Evolutionary conservation across 192 early-diverging fungal species (phyloP).

Genomic region (Linnemannia exigua): DNA sequence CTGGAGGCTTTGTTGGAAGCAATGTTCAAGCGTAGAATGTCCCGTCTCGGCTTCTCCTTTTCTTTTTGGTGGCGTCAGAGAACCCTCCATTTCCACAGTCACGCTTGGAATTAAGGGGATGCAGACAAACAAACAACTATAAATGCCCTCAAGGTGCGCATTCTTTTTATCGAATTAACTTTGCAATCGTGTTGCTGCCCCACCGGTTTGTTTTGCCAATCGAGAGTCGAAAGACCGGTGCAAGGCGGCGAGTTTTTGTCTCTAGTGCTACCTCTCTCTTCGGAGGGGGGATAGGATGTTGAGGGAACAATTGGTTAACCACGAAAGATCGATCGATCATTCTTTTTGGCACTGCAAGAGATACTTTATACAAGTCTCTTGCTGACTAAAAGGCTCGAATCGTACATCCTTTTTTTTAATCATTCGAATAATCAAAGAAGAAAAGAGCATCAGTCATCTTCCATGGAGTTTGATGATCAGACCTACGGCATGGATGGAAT

Average conservation of each 20-base stretch:
- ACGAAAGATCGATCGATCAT: conserved; percentile 25
- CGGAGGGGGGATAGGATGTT: not conserved
- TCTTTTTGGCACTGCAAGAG: conserved; percentile 3
- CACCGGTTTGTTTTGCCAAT: conserved; percentile 24
- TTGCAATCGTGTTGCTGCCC: conserved; percentile 43
- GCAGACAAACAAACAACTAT: not conserved
- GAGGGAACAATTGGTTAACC: conserved; percentile 51
- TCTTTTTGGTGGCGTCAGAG: not conserved
- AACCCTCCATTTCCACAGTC: not conserved
- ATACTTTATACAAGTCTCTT: not conserved
- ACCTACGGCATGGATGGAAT: too few species aligned
- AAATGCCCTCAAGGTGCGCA: conserved; percentile 1
- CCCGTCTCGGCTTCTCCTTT: not conserved
- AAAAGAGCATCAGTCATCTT: not conserved
- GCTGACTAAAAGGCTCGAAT: conserved; percentile 1
- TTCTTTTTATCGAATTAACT: conserved; percentile 20
- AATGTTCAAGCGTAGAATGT: too few species aligned
- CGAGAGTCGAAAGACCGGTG: conserved; percentile 25
- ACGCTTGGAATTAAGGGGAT: not conserved
- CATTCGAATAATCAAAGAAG: not conserved
- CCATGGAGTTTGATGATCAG: not conserved
- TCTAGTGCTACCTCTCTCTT: conserved; percentile 14
- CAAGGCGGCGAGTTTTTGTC: conserved; percentile 37
- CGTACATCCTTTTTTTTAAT: not conserved
- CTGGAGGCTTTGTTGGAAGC: not conserved